Base-by-base conservation (phyloP, 106 monocot species). In the Chionographis japonica region DNA sequence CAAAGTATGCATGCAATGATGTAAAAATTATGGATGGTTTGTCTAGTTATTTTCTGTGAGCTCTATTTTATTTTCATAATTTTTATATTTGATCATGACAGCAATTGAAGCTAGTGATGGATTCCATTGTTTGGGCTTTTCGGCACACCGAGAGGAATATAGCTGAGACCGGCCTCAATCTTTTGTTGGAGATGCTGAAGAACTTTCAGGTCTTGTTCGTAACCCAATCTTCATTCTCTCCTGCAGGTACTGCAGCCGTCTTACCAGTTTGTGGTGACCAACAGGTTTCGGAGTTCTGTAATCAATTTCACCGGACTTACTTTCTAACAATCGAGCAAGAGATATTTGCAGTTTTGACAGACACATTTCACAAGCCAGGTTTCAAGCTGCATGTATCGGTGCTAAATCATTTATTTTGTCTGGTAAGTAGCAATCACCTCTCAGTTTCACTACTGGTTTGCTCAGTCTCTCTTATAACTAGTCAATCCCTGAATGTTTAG, bases 121-220 rank as follows among this genome's bases (percentile, higher is more conserved):
- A 97, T 72, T 97, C 97, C 4, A 89, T 97, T 70, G 92, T 80
- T 60, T 97, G 97, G 97, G 97, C 97, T 60, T 97, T 92, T 65
- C 85, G 97, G 54, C 97, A 97, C 68, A 97, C 97, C 8, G 97
- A 97, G 84, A 89, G 97, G 70, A 97, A 97, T 60, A 97, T 97
- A 69, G 97, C 97, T 19, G 97, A 97, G 67, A 97, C 97, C 17
- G 97, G 97, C 15, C 89, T 97, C 39, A 97, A 82, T 74, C 87
- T 97, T 62, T 77, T 97, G 17, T 73, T 92, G 60, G 97, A 97
- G 72, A 82, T 97, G 75, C 71, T 97, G 58, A 97, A 87, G 63
- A 97, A 92, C 40, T 92, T 92, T 60, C 92, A 97, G 89, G 97
- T 95, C 11, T 58, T 57, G 52, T 66, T 56, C 61, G 8, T 49